Base-by-base conservation (phyloP, 805 yeast species). In the Hagleromyces aurorensis region DNA sequence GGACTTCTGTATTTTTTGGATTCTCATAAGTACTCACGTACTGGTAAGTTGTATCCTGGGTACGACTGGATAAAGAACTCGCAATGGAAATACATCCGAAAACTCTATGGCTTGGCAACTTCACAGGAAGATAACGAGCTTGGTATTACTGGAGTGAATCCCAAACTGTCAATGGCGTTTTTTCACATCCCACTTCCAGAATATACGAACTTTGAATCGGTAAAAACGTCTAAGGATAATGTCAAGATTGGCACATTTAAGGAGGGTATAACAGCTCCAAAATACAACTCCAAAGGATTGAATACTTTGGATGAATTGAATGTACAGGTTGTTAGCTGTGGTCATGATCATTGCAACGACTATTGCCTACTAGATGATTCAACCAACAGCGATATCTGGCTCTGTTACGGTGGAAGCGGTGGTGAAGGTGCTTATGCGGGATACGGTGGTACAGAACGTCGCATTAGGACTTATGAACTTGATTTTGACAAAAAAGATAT, bases 351-450 rank as follows among this genome's bases (percentile, higher is more conserved):
- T 54, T 82, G 85, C 44, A 91, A 91, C 55, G 97, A 91, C 50
- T 91, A 71, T 52, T 91, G 98, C 57, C 57, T 83, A 36, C 57
- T 66, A 29, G 80, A 81, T 41, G 53, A 62, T 13, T 52, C 60
- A n/a, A 44, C 49, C 2, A 36, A 43, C 6, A 43, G 43, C n/a
- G 47, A 40, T 8, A 57, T 79, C 18, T 84, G 94, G 94, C 60
- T 91, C 19, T 91, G 98, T 49, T 86, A 85, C 50, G 98, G 95
- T 3, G 98, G 98, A 15, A 93, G 77, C 1, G 68, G 72, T 4
- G 98, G 97, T 10, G 93, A 84, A 58, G 98, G 97, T 21, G 97
- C 96, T 0, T 91, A 91, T 51, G 96, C 80, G 6, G 96, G 96
- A 0, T 85, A 86, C 46, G 89, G 86, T 1, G 89, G 87, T 2